Evolutionary conservation across 495 filamentous ascomycete genomes (phyloP), one percentile per base, ranked within the genome.

Genomic region (Hypoxylon rickii): DNA sequence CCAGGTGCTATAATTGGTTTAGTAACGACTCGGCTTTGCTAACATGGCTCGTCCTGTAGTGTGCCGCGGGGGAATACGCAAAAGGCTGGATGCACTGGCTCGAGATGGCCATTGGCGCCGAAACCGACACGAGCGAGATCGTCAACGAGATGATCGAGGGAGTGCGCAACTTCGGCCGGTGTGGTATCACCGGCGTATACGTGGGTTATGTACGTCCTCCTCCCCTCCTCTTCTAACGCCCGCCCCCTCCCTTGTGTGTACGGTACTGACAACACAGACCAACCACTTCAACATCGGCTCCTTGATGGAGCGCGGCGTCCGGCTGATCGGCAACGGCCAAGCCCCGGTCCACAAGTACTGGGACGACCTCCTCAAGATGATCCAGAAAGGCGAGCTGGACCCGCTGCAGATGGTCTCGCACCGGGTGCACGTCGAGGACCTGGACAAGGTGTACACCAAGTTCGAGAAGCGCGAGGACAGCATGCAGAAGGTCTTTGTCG

Each of bases 81-180:
- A 94, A 96, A 73, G 83, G 89, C 13, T 90, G 86, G 84, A 75
- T 80, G 36, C 87, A 93, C 70, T 89, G 86, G 73, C 78, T 94
- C 22, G 88, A 96, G 74, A 79, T 85, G 65, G 57, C 81, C 46
- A 43, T 92, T 0, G 89, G 89, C 0, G 67, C 87, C 39, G 92
- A 96, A 70, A 96, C 89, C 2, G 92, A 96, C 68, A 90, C 88
- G 3, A 87, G 84, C 37, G 92, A 96, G 73, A 85, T 94, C 39
- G 34, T 96, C 50, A 96, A 96, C 63, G 89, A 96, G 74, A 90
- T 91, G 84, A 82, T 96, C 33, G 85, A 84, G 32, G 79, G 85
- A 10, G 88, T 92, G 7, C 77, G 86, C 33, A 87, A 84, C 43
- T 95, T 84, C 67, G 89, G 92, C 10, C 78, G 86, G 0, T 82